Evolutionary conservation across 2,329 filamentous ascomycete species (phyloP).

Genomic region (Pseudogymnoascus sp.): DNA sequence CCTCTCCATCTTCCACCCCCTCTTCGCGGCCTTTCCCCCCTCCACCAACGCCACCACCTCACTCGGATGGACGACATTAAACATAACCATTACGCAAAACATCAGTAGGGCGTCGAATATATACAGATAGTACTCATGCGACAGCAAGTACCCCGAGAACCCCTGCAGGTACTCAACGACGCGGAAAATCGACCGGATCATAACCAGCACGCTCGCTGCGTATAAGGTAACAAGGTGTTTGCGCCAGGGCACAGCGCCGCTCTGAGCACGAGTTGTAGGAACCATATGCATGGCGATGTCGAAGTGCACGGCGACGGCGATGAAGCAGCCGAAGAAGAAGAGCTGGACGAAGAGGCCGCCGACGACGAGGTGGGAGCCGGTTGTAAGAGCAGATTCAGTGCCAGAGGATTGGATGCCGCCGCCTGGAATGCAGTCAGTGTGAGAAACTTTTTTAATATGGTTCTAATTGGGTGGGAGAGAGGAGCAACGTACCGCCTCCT

Average conservation of each 20-base stretch:
- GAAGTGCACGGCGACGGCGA: slow-evolving; percentile 39
- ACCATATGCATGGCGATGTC: slow-evolving; percentile 34
- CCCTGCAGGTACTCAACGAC: slow-evolving; percentile 41
- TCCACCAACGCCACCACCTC: slow-evolving; percentile 20
- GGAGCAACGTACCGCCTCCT: slow-evolving; percentile 26
- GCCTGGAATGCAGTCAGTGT: neutral
- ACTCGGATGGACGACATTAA: slow-evolving; percentile 33
- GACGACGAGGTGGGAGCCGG: slow-evolving; percentile 40
- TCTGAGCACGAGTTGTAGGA: slow-evolving; percentile 23
- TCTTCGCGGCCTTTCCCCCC: neutral
- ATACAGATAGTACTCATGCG: slow-evolving; percentile 39
- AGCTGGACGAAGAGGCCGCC: slow-evolving; percentile 45
- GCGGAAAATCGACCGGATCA: slow-evolving; percentile 40
- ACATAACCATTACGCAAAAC: slow-evolving; percentile 33
- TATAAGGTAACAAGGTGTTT: slow-evolving; percentile 39
- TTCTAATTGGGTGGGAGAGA: neutral
- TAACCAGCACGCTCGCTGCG: slow-evolving; percentile 36
- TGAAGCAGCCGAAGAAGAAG: slow-evolving; percentile 45
- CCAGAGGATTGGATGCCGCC: slow-evolving; percentile 28
- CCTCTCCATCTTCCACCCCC: neutral
- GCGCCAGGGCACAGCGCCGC: slow-evolving; percentile 23
- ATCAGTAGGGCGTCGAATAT: slow-evolving; percentile 40
- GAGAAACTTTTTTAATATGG: neutral
- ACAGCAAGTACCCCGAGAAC: slow-evolving; percentile 36
- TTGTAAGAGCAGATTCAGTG: slow-evolving; percentile 20